These are phyloP conservation scores for Colletotrichum sp. DNA, from an alignment of 2,329 filamentous ascomycete species.

Conservation along the genomic window DNA sequence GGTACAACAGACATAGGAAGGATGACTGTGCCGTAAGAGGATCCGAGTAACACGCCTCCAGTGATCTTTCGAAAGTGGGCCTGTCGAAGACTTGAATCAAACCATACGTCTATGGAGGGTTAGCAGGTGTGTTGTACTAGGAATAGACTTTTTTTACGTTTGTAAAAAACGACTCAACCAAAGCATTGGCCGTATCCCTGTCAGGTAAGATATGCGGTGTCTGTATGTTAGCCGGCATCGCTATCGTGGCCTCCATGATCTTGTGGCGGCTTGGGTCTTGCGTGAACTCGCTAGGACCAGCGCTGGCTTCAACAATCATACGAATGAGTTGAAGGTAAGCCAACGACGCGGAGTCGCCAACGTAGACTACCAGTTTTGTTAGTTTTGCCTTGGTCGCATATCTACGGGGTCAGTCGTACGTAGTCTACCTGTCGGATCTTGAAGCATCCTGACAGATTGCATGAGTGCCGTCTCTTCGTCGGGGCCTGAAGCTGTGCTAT, in stretches of 20 bases:
- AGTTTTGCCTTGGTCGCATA: background rate
- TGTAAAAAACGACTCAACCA: constrained; percentile 65
- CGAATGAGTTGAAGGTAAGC: constrained; percentile 66
- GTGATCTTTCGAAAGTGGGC: constrained; percentile 48
- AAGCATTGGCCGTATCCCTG: constrained; percentile 54
- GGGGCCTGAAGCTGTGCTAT: constrained; percentile 45
- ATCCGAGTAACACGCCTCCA: constrained; percentile 60
- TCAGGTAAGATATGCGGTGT: constrained; percentile 61
- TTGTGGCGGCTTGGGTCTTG: constrained; percentile 60
- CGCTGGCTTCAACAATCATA: constrained; percentile 61
- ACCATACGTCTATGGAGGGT: constrained; percentile 55
- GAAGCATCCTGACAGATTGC: constrained; percentile 61
- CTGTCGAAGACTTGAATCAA: constrained; percentile 65
- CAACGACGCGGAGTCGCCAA: constrained; percentile 67
- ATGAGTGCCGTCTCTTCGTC: constrained; percentile 63
- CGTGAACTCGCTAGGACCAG: constrained; percentile 62
- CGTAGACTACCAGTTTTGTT: constrained; percentile 49
- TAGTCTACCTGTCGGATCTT: constrained; percentile 61
- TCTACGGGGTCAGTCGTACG: constrained; percentile 41
- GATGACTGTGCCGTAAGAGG: constrained; percentile 54
- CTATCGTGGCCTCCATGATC: constrained; percentile 59
- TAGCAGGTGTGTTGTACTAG: background rate
- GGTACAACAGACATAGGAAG: constrained; percentile 63
- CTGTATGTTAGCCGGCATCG: constrained; percentile 47
- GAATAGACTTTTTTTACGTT: constrained; percentile 46